Percentiles rank a stretch among this genome's conserved stretches.
phyloP scores from a whole-genome alignment of 225 moss, liverwort and hornwort genomes.

The Polytrichum commune region DNA sequence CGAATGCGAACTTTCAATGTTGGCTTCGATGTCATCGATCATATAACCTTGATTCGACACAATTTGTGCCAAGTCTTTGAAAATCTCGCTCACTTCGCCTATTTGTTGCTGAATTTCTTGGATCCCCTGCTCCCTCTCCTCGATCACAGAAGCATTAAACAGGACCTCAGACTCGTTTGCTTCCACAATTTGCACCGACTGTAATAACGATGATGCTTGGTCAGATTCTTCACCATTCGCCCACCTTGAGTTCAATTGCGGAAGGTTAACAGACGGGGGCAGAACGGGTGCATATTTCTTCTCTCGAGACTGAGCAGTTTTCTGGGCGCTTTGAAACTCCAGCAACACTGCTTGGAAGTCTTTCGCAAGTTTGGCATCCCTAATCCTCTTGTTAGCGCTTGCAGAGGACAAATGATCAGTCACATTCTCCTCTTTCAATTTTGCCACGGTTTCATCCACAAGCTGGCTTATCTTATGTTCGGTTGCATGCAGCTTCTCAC shows the following conservation, averaged over 20 bases:
- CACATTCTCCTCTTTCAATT: constrained; percentile 51
- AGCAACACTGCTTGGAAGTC: constrained; percentile 89
- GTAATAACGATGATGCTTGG: constrained; percentile 21
- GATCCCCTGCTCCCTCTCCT: constrained; percentile 92
- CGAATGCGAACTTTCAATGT: constrained; percentile 85
- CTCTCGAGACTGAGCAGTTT: constrained; percentile 77
- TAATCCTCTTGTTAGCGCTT: constrained; percentile 76
- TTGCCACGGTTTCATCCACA: constrained; percentile 55
- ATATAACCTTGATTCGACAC: constrained; percentile 50
- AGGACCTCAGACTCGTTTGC: constrained; percentile 39
- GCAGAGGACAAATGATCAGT: constrained; percentile 37
- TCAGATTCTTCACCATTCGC: constrained; percentile 6
- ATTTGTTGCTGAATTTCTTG: constrained; percentile 97
- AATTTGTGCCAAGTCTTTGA: constrained; percentile 85
- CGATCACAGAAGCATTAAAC: constrained; percentile 76
- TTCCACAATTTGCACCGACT: constrained; percentile 19
- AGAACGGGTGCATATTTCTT: constrained; percentile 67
- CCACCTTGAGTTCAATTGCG: constrained; percentile 27
- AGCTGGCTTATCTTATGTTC: constrained; percentile 53
- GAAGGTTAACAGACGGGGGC: constrained; percentile 48
- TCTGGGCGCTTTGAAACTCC: constrained; percentile 89
- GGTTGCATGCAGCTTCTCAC: constrained; percentile 47
- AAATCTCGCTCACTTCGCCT: constrained; percentile 95
- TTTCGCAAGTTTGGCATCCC: constrained; percentile 92
- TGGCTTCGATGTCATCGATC: constrained; percentile 91